Conservation (phyloP, 192 early-diverging fungal species). For the Dispira simplex region DNA sequence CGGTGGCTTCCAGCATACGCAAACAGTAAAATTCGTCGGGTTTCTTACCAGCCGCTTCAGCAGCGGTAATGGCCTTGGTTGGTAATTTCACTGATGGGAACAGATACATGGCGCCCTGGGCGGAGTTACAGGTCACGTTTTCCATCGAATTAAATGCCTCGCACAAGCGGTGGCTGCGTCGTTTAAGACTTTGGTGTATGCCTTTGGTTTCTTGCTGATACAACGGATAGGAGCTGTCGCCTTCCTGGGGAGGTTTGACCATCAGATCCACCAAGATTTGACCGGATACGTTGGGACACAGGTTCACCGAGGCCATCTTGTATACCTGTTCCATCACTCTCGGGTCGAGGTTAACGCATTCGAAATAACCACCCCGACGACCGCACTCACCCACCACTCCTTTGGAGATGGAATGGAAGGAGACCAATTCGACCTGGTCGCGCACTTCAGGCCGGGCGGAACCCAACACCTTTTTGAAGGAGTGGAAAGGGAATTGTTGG, state of each 20-base stretch:
- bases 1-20: conserved; percentile 83
- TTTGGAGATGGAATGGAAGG: conserved; percentile 94
- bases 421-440: conserved; percentile 66
- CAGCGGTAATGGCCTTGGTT: conserved; percentile 58
- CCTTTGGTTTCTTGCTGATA: conserved; percentile 55
- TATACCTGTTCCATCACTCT: conserved; percentile 71
- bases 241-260: conserved; percentile 74
- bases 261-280: conserved; percentile 92
- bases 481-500: conserved; percentile 71
- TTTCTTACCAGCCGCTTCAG: conserved; percentile 45
- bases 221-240: conserved; percentile 56
- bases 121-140: conserved; percentile 69
- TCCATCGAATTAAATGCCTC: conserved; percentile 67
- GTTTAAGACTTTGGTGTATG: conserved; percentile 67
- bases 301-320: conserved; percentile 81
- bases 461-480: conserved; percentile 88
- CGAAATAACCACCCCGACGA: conserved; percentile 93
- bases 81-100: conserved; percentile 77
- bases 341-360: conserved; percentile 67
- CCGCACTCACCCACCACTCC: conserved; percentile 99
- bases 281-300: conserved; percentile 92
- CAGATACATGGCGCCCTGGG: conserved; percentile 94
- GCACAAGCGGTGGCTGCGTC: conserved; percentile 60
- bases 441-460: conserved; percentile 53
- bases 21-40: conserved; percentile 87